Conservation (phyloP, 257 asterid genomes). For the Cynanchum wilfordii region DNA sequence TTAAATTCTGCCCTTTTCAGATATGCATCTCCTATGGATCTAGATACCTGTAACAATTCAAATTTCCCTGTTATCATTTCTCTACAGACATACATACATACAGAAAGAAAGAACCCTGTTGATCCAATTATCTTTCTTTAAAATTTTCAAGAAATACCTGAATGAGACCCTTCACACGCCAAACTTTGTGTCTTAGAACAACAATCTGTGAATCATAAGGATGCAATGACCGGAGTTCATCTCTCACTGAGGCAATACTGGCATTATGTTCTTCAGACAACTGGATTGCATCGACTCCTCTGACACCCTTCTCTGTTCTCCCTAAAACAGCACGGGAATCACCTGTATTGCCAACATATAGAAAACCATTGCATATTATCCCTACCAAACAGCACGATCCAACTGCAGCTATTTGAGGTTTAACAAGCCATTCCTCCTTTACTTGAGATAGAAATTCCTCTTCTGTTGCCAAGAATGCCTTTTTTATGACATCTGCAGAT, state of each 20-base stretch:
- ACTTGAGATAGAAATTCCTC: slow-evolving; percentile 76
- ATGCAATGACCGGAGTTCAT: slow-evolving; percentile 64
- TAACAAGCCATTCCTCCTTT: slow-evolving; percentile 60
- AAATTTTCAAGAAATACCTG: slow-evolving; percentile 44
- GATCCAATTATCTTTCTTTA: too few relatives aligned
- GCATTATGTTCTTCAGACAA: slow-evolving; percentile 88
- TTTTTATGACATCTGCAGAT: slow-evolving; percentile 58
- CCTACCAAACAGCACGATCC: slow-evolving; percentile 96
- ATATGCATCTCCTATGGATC: slow-evolving; percentile 94
- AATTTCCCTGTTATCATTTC: too few relatives aligned
- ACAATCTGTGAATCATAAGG: slow-evolving; percentile 83
- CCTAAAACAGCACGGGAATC: slow-evolving; percentile 91
- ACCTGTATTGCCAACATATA: slow-evolving; percentile 83
- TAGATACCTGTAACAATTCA: slow-evolving; percentile 51
- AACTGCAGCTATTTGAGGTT: slow-evolving; percentile 82
- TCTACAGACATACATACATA: too few relatives aligned
- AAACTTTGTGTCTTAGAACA: slow-evolving; percentile 75
- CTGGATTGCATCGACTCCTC: slow-evolving; percentile 62
- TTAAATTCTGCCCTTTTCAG: slow-evolving; percentile 85
- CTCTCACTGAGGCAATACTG: slow-evolving; percentile 60
- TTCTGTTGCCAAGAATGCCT: slow-evolving; percentile 81
- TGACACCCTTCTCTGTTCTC: slow-evolving; percentile 42
- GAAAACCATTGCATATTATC: slow-evolving; percentile 63
- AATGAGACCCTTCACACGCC: slow-evolving; percentile 97
- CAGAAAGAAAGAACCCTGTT: too few relatives aligned